A percentile compares a stretch with the other conserved stretches of the same genome.
Evolutionary conservation across 805 yeast genomes (phyloP).

Genomic region (Starmerella sirachaensis): DNA sequence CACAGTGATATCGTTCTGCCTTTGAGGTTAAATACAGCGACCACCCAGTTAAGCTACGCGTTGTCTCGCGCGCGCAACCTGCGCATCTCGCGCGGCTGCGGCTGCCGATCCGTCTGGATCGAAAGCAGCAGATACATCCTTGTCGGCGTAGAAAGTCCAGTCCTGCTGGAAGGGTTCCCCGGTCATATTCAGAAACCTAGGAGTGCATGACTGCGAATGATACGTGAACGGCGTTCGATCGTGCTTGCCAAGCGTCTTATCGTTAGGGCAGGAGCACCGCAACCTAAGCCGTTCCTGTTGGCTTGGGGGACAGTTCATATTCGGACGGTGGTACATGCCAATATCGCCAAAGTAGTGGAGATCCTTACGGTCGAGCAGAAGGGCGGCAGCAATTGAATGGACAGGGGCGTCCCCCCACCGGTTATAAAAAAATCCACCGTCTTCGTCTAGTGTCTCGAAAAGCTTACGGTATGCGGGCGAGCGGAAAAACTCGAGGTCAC

Average conservation of each 20-base stretch:
- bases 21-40: no score
- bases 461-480: slow-evolving; percentile 53
- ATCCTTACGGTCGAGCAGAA: slow-evolving; percentile 55
- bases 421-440: slow-evolving; percentile 79
- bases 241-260: background rate
- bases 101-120: no score
- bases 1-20: no score
- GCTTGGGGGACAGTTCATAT: slow-evolving; percentile 58
- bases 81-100: no score
- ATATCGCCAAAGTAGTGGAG: slow-evolving; percentile 87
- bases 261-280: slow-evolving; percentile 13
- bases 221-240: slow-evolving; percentile 14
- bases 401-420: slow-evolving; percentile 98
- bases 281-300: slow-evolving; percentile 5
- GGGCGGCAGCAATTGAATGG: slow-evolving; percentile 74
- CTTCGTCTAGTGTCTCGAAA: slow-evolving; percentile 52
- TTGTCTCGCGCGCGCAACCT: no score
- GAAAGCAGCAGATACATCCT: no score
- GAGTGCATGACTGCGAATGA: slow-evolving; percentile 10
- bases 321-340: slow-evolving; percentile 61
- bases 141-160: slow-evolving; percentile 11
- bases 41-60: no score
- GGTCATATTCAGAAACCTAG: slow-evolving; percentile 9
- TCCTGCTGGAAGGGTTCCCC: slow-evolving; percentile 3
- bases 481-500: slow-evolving; percentile 62